Base-by-base conservation (phyloP, 2,329 filamentous ascomycete species). In the Penicillium concentricum region DNA sequence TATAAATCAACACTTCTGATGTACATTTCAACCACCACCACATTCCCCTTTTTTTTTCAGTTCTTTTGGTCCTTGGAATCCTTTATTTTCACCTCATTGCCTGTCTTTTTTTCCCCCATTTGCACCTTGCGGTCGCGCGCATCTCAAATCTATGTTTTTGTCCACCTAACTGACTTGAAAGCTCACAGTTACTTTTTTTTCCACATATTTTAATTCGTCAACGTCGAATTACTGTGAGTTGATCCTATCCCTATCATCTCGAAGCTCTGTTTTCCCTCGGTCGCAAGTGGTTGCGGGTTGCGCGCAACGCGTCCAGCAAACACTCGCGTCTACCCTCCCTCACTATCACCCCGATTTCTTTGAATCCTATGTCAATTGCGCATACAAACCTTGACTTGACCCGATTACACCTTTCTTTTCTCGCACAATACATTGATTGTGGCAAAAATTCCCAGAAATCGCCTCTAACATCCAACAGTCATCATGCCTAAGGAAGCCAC, bases 401-500 rank as follows among this genome's bases (percentile, higher is more conserved):
- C 12, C 18, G 16, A 30, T 41, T 28, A 16, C 22, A n/a, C n/a
- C 4, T n/a, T 22, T n/a, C 7, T 0, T 35, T 52, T 45, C 41
- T 13, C 8, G 8, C 1, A 7, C 12, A 35, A 30, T 22, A 22
- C 16, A 22, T 13, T 10, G 9, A 2, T 34, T 20, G 6, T n/a
- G 9, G n/a, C 50, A 26, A 24, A 30, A 52, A 10, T 20, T 13
- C 2, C 35, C 20, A 6, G 28, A 26, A 15, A 41, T 45, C 49
- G 22, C 18, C 16, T 54, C 41, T 47, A 22, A 58, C 51, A 26
- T 30, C 26, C 9, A 22, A 45, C 52, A 60, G 61, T 63, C 71
- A 85, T 63, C 62, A 89, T 90, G 87, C 86, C 87, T 72, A 89
- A 89, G 81, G 85, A 86, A 67, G 84, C 83, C 77, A 77, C 81